Evolutionary conservation across 116 monocot genomes (phyloP).

Genomic region (Thalassia testudinum): DNA sequence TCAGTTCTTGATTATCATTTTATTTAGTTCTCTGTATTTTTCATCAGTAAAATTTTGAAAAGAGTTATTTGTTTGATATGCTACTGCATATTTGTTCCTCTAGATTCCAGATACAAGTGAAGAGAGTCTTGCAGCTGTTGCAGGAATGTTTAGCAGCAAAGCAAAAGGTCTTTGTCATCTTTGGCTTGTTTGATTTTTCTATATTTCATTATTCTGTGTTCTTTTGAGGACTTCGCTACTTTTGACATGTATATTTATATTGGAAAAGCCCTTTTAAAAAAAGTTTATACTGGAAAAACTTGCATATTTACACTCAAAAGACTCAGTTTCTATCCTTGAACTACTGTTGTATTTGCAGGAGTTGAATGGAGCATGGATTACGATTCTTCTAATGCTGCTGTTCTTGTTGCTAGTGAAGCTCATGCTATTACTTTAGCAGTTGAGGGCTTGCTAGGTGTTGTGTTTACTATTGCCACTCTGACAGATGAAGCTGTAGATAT

Average conservation of each 20-base stretch:
- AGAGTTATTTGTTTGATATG: too few relatives aligned
- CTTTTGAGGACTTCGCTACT: too few relatives aligned
- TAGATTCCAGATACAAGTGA: slow-evolving; percentile 94
- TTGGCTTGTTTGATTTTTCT: too few relatives aligned
- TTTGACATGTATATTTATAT: too few relatives aligned
- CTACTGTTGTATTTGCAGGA: slow-evolving; percentile 29
- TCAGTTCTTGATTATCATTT: too few relatives aligned
- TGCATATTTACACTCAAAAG: too few relatives aligned
- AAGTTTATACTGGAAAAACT: too few relatives aligned
- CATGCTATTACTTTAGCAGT: slow-evolving; percentile 98
- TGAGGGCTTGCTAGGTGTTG: slow-evolving; percentile 96
- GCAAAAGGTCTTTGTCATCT: slow-evolving; percentile 54
- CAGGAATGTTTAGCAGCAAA: slow-evolving; percentile 99
- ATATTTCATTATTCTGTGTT: too few relatives aligned
- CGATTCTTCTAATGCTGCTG: slow-evolving; percentile 97
- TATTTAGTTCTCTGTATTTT: too few relatives aligned
- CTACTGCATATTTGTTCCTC: slow-evolving; percentile 4
- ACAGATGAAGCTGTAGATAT: slow-evolving; percentile 94
- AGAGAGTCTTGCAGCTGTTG: slow-evolving; percentile 98
- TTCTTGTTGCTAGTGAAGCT: slow-evolving; percentile 97
- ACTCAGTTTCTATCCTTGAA: too few relatives aligned
- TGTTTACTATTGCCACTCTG: slow-evolving; percentile 89
- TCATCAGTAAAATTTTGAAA: too few relatives aligned
- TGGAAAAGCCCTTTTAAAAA: too few relatives aligned
- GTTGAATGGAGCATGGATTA: slow-evolving; percentile 99